Conservation (phyloP, 805 yeast species). For the Cyberlindnera nakhonratchasimensis region DNA sequence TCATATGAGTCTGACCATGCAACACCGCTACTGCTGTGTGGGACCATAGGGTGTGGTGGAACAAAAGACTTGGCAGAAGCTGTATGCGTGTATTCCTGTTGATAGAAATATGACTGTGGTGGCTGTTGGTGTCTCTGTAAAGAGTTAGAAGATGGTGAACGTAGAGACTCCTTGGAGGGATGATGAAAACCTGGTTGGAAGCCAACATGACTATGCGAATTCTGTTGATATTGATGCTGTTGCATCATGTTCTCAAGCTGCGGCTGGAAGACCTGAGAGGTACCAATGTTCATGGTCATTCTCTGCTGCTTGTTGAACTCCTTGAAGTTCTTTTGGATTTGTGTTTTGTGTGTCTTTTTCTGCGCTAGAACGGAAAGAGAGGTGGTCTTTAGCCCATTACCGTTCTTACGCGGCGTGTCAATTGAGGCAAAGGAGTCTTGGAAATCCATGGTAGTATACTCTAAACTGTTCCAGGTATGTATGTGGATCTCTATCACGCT, state of each 20-base stretch:
- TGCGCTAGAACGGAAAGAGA: constrained; percentile 23
- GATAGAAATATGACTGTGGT: constrained; percentile 2
- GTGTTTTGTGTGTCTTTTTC: constrained; percentile 26
- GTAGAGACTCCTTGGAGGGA: constrained; percentile 6
- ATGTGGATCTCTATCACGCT: no score
- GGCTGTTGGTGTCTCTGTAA: constrained; percentile 3
- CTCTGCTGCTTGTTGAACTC: constrained; percentile 22
- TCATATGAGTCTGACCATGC: constrained; percentile 6
- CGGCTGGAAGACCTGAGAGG: neutral
- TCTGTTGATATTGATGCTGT: neutral
- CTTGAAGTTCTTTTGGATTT: constrained; percentile 25
- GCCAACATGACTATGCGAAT: no score
- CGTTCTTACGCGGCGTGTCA: constrained; percentile 24
- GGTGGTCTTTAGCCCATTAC: constrained; percentile 23
- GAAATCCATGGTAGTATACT: neutral
- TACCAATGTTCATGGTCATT: constrained; percentile 1
- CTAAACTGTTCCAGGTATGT: no score
- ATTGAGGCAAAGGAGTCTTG: constrained; percentile 7
- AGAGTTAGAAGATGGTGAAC: constrained; percentile 1
- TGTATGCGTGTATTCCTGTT: neutral
- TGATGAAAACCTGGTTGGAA: neutral
- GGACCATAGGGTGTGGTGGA: constrained; percentile 4
- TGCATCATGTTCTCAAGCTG: neutral
- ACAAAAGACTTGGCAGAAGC: neutral
- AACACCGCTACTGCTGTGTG: no score